Conservation (phyloP, 306 rosid species). For the Elaeagnus macrophylla region DNA sequence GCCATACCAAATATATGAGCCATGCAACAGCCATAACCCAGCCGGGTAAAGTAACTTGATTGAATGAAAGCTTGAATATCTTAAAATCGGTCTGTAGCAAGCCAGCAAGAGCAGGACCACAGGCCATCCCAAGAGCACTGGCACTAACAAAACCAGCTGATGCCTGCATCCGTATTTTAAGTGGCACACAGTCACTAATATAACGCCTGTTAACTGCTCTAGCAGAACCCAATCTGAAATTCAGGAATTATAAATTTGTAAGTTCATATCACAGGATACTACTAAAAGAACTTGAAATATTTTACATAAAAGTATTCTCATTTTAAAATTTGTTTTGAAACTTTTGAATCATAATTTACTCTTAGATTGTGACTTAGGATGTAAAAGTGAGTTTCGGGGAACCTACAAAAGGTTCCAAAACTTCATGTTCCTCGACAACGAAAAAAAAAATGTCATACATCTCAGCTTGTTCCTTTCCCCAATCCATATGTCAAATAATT, state of each 20-base stretch:
- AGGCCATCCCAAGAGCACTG: slow-evolving; percentile 99
- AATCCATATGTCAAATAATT: no score
- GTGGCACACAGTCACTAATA: slow-evolving; percentile 94
- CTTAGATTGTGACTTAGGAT: no score
- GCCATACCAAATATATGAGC: slow-evolving; percentile 76
- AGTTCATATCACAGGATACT: slow-evolving; percentile 11
- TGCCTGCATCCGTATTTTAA: slow-evolving; percentile 85
- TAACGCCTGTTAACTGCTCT: slow-evolving; percentile 98
- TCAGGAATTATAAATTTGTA: slow-evolving; percentile 11
- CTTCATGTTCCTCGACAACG: neutral
- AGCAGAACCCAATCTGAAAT: slow-evolving; percentile 89
- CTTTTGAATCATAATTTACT: neutral
- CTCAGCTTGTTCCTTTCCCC: no score
- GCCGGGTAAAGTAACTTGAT: slow-evolving; percentile 82
- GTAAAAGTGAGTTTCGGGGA: neutral
- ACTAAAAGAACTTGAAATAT: slow-evolving; percentile 9
- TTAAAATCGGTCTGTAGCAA: slow-evolving; percentile 71
- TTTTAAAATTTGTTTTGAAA: neutral
- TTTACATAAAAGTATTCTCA: neutral
- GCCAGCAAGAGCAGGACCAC: slow-evolving; percentile 98
- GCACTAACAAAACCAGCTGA: slow-evolving; percentile 99
- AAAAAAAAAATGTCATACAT: neutral
- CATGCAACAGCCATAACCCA: slow-evolving; percentile 96
- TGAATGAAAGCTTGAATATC: slow-evolving; percentile 72
- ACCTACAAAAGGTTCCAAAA: neutral